Conservation (phyloP, 768 basidiomycete genomes). For the Rhodotorula paludigena region DNA sequence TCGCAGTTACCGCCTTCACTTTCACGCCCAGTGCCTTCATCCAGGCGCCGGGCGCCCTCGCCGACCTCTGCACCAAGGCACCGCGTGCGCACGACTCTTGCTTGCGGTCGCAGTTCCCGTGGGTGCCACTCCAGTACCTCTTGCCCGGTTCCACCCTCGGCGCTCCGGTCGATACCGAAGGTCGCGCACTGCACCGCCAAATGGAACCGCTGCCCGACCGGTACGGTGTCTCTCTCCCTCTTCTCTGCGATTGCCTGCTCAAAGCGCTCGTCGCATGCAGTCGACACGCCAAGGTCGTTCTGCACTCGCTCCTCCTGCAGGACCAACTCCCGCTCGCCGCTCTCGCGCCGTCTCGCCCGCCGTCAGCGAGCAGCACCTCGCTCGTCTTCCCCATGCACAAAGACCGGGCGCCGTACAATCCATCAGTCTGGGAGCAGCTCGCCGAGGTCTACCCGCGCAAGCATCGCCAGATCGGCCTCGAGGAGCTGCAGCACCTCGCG, state of each 20-base stretch:
- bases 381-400: not conserved
- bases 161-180: not conserved
- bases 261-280: not conserved
- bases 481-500: slow-evolving; percentile 6
- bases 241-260: not conserved
- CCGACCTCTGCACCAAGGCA: not conserved
- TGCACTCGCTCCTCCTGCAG: not conserved
- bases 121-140: slow-evolving; percentile 15
- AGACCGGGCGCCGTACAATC: not conserved
- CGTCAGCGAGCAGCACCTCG: not conserved
- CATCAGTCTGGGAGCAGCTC: not conserved
- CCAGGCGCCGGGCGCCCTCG: not conserved
- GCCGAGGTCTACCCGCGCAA: not conserved
- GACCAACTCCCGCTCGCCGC: not conserved
- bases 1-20: slow-evolving; percentile 12
- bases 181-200: not conserved
- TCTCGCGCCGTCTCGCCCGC: not conserved
- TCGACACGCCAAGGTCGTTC: not conserved
- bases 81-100: not conserved
- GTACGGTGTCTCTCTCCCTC: not conserved
- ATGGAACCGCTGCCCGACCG: not conserved
- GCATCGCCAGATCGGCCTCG: not conserved
- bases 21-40: slow-evolving; percentile 14
- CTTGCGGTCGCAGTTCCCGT: slow-evolving; percentile 5
- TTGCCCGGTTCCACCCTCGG: slow-evolving; percentile 3